phyloP scores from a whole-genome alignment of 2,329 filamentous ascomycete species.

The Chaetomium strumarium region DNA sequence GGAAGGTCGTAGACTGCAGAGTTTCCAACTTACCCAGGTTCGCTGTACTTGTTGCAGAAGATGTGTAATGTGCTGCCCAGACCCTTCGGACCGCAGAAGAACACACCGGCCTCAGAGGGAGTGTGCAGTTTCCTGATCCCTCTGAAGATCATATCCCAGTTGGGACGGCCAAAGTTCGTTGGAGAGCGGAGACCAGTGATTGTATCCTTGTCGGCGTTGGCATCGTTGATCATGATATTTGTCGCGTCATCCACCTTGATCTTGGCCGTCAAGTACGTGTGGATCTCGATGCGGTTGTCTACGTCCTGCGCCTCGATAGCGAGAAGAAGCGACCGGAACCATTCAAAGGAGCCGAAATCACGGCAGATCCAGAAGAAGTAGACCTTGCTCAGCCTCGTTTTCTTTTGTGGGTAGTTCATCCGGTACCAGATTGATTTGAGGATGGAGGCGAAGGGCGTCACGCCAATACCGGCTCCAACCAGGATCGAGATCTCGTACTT shows the following conservation, averaged over 20 bases:
- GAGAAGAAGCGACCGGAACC: conserved; percentile 77
- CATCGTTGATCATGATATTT: conserved; percentile 91
- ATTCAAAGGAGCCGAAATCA: conserved; percentile 83
- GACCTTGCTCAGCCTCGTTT: conserved; percentile 74
- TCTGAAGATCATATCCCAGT: conserved; percentile 88
- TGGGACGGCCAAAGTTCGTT: conserved; percentile 79
- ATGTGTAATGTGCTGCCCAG: conserved; percentile 71
- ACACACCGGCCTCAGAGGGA: conserved; percentile 68
- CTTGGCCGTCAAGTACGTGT: conserved; percentile 81
- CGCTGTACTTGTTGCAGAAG: conserved; percentile 83
- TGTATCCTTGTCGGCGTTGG: conserved; percentile 75
- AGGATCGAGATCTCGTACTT: conserved; percentile 77
- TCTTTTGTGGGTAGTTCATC: conserved; percentile 79
- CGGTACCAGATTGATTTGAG: conserved; percentile 91
- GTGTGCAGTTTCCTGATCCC: conserved; percentile 73
- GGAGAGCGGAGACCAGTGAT: conserved; percentile 77
- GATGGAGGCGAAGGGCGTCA: conserved; percentile 82
- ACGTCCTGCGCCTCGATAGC: conserved; percentile 84
- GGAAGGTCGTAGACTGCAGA: neutral
- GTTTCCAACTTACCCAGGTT: conserved; percentile 60
- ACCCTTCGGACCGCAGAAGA: conserved; percentile 81
- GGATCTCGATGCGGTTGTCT: conserved; percentile 79
- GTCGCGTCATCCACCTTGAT: conserved; percentile 81
- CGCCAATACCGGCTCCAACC: conserved; percentile 77
- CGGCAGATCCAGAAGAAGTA: conserved; percentile 93